A percentile compares a stretch with the other conserved stretches of the same genome.
Evolutionary conservation across 2,329 filamentous ascomycete genomes (phyloP).

Genomic region (Purpureocillium takamizusanense): DNA sequence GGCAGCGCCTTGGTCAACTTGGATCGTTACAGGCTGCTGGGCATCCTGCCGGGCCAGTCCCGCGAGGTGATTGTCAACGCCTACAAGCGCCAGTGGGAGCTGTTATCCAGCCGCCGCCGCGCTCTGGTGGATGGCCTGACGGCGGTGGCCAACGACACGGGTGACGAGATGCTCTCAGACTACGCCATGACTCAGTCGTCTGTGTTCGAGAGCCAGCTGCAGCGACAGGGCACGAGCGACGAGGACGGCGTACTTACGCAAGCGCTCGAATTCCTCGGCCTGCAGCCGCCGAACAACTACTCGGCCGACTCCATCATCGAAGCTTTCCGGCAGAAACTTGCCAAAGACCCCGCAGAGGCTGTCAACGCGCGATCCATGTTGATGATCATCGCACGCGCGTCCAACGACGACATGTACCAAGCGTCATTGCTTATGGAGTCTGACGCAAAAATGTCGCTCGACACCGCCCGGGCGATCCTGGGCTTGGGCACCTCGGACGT

Average conservation of each 20-base stretch:
- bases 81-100: slow-evolving; percentile 31
- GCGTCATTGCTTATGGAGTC: slow-evolving; percentile 22
- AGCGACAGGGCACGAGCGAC: slow-evolving; percentile 15
- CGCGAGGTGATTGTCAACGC: slow-evolving; percentile 26
- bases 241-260: slow-evolving; percentile 22
- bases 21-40: slow-evolving; percentile 24
- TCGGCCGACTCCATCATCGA: slow-evolving; percentile 22
- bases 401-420: slow-evolving; percentile 24
- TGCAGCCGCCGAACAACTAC: slow-evolving; percentile 25
- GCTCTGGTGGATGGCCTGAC: slow-evolving; percentile 22
- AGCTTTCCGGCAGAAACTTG: slow-evolving; percentile 24
- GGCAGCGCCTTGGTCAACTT: slow-evolving; percentile 19
- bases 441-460: slow-evolving; percentile 24
- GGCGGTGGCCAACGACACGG: slow-evolving; percentile 23
- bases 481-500: slow-evolving; percentile 13
- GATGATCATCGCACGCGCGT: slow-evolving; percentile 21
- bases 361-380: slow-evolving; percentile 22
- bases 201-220: slow-evolving; percentile 26
- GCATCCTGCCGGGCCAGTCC: slow-evolving; percentile 25
- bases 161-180: slow-evolving; percentile 24
- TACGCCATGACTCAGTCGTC: slow-evolving; percentile 29
- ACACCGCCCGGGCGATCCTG: slow-evolving; percentile 22
- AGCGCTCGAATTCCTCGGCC: slow-evolving; percentile 23
- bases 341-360: slow-evolving; percentile 19
- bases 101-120: slow-evolving; percentile 19